Evolutionary conservation across 371 early-diverging fungal genomes (phyloP), one percentile per base, ranked within the genome.

Genomic region (Rhizomucor miehei): DNA sequence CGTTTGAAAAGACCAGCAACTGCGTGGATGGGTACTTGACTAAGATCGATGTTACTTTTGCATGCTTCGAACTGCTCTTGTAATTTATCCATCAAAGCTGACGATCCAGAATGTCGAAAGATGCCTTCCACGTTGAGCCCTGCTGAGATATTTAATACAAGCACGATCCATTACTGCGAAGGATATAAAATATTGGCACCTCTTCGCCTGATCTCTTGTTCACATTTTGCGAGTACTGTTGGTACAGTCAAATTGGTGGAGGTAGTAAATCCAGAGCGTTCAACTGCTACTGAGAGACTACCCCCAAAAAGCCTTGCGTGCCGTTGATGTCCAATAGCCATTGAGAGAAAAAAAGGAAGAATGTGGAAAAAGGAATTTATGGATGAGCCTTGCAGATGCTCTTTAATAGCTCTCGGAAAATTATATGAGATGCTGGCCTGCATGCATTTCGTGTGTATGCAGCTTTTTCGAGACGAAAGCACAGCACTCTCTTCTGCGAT

Each of bases 1-100:
- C 82, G 75, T 20, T 80, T 78, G 16, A 84, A 63, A 21, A 82
- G 71, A 41, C 77, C 79, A 9, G 85, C 75, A 6, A 64, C 37
- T 12, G 62, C 51, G 53, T 71, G 71, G 5, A 56, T 39, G 6
- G 67, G 55, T 13, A 53, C 35, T 12, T 20, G 44, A 34, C 20
- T 35, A 2, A 53, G 45, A n/a, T 44, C 54, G 35, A 53, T 53
- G 44, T 13, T 14, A n/a, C 61, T 52, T 14, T 55, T 19, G 20
- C n/a, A 24, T 19, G 38, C 56, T 37, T 57, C 56, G 48, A 64
- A 61, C 47, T 57, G 49, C 29, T 19, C 38, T 54, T 64, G 61
- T 2, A 69, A 51, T 53, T 63, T 54, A 38, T 69, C 62, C 8
- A 69, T 59, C 16, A 39, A 24, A 11, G 63, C 57, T 1, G 60